Evolutionary conservation across 2,329 filamentous ascomycete species (phyloP), one percentile per base, ranked within the genome.

Genomic region (Talaromyces albobiverticillius): DNA sequence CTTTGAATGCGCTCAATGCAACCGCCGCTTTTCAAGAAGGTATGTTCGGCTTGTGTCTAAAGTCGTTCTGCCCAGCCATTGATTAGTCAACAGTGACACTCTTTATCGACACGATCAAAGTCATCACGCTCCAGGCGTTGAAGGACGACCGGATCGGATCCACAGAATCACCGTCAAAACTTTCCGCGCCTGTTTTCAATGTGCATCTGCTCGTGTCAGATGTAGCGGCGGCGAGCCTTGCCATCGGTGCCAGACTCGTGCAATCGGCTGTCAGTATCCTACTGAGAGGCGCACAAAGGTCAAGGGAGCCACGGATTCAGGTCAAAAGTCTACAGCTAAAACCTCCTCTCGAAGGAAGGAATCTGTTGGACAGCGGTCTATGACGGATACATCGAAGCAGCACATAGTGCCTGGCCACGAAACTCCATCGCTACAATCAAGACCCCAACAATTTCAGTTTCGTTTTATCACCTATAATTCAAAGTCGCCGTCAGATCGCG

Each of bases 151-250:
- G 43, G 67, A 71, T 43, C 67, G 66, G 7, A 62, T 68, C 4
- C 71, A 74, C 51, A 65, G 71, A 3, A 73, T 74, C 50, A 74
- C 71, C 2, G 67, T 72, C 50, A 73, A 72, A 50, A 74, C 71
- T 3, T 74, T 74, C 48, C 64, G 71, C 36, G 71, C 71, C 3
- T 74, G 71, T 49, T 71, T 63, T 51, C 66, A 68, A 53, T 74
- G 71, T 46, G 71, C 71, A 25, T 63, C 66, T 11, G 71, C 71
- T 29, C 64, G 71, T 60, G 71, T 72, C 3, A 61, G 71, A 56
- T 74, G 71, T 55, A 71, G 69, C 51, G 71, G 71, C 5, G 69
- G 69, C 13, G 60, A 57, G 7, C 69, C 71, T 42, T 74, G 71
- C 54, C 61, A 62, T 36, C 67, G 71, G 16, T 74, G 71, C 56